phyloP scores from a whole-genome alignment of 768 basidiomycete species.

The Termitomyces sp. region DNA sequence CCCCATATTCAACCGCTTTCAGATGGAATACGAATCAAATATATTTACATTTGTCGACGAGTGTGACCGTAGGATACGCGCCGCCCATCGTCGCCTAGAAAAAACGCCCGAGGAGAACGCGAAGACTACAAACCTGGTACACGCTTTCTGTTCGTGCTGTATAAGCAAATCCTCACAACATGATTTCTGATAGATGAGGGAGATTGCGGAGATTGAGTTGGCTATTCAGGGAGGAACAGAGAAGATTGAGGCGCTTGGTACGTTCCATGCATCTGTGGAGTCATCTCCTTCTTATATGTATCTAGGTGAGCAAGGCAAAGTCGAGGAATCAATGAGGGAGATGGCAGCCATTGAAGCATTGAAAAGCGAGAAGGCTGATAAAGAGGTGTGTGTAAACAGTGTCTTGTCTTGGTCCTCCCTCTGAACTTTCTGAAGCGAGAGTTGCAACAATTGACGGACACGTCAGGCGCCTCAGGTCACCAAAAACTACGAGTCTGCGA shows the following conservation, averaged over 20 bases:
- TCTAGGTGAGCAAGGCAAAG: slow-evolving; percentile 95
- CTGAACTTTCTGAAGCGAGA: slow-evolving; percentile 64
- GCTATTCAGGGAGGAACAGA: slow-evolving; percentile 99
- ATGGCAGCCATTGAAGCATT: slow-evolving; percentile 96
- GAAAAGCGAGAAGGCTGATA: slow-evolving; percentile 93
- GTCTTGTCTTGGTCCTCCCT: slow-evolving; percentile 6
- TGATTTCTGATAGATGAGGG: slow-evolving; percentile 72
- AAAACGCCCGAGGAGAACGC: slow-evolving; percentile 99
- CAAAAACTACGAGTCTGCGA: slow-evolving; percentile 99
- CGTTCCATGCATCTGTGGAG: slow-evolving; percentile 22
- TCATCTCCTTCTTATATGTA: slow-evolving; percentile 15
- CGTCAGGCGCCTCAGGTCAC: slow-evolving; percentile 98
- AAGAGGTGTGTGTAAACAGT: slow-evolving; percentile 64
- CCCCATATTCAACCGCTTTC: slow-evolving; percentile 83
- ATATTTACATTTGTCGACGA: slow-evolving; percentile 97
- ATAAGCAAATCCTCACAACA: not conserved
- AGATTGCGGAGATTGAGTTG: slow-evolving; percentile 98
- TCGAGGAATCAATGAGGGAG: slow-evolving; percentile 98
- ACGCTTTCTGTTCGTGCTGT: slow-evolving; percentile 22
- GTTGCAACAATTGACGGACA: slow-evolving; percentile 94
- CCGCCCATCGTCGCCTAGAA: slow-evolving; percentile 92
- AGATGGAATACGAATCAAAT: slow-evolving; percentile 94
- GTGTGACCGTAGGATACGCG: slow-evolving; percentile 93
- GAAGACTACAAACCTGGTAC: slow-evolving; percentile 92
- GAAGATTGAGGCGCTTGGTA: slow-evolving; percentile 93